Evolutionary conservation across 2,329 filamentous ascomycete species (phyloP).

Genomic region (Neofusicoccum umdonicola): DNA sequence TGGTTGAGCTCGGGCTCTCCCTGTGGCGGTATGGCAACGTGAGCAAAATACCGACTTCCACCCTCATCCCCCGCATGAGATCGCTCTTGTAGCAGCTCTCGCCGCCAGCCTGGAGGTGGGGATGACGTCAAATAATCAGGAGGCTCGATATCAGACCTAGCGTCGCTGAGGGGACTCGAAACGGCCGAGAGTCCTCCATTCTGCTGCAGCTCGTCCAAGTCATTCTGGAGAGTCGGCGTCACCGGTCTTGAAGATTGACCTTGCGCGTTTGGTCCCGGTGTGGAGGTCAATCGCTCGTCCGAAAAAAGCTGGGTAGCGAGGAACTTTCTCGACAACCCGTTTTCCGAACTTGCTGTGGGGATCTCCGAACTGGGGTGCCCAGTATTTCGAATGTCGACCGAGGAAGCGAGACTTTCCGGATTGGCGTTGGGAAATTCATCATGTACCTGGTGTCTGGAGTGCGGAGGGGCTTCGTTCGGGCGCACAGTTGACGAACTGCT

Average conservation of each 20-base stretch:
- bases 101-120: background rate
- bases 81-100: background rate
- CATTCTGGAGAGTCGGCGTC: background rate
- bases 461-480: background rate
- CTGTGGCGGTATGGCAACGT: background rate
- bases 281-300: background rate
- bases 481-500: background rate
- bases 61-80: background rate
- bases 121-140: background rate
- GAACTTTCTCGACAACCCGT: background rate
- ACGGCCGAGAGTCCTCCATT: background rate
- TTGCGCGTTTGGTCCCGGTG: background rate
- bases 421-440: background rate
- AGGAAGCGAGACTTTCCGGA: background rate
- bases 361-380: background rate
- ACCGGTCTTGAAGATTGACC: background rate
- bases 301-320: slow-evolving; percentile 8
- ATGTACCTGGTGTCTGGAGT: background rate
- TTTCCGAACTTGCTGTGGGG: background rate
- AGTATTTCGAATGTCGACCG: background rate
- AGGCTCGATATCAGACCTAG: background rate
- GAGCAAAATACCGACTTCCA: background rate
- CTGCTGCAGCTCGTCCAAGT: slow-evolving; percentile 14
- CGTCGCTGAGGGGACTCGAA: slow-evolving; percentile 13
- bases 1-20: background rate